Conservation (phyloP, 495 filamentous ascomycete species). For the Durotheca rogersii region DNA sequence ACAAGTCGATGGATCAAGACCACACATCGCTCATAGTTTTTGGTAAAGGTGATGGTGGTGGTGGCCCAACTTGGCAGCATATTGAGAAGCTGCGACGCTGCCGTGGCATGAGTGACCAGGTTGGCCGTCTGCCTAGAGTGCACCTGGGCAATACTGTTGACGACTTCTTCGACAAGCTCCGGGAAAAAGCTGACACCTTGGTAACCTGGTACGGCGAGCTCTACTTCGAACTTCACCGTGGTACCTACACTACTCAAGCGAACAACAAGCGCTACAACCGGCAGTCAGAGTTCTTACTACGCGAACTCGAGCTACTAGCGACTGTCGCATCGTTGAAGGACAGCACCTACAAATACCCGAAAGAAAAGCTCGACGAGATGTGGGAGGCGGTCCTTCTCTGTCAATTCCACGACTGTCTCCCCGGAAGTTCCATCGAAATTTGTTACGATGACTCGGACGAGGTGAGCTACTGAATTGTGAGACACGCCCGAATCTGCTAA, state of each 20-base stretch:
- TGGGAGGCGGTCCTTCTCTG: conserved; percentile 87
- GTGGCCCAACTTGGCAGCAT: conserved; percentile 90
- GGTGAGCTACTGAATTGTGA: conserved; percentile 42
- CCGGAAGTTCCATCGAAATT: conserved; percentile 96
- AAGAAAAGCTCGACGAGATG: conserved; percentile 85
- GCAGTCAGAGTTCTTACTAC: conserved; percentile 76
- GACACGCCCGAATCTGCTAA: conserved; percentile 5
- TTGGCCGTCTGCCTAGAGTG: conserved; percentile 79
- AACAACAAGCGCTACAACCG: conserved; percentile 97
- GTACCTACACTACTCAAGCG: conserved; percentile 94
- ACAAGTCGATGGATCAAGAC: conserved; percentile 93
- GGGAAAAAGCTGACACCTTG: conserved; percentile 74
- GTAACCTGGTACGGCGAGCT: conserved; percentile 98
- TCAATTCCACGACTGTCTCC: conserved; percentile 96
- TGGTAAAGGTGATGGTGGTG: conserved; percentile 94
- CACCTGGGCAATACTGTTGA: conserved; percentile 93
- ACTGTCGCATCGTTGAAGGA: conserved; percentile 75
- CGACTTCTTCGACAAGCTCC: conserved; percentile 85
- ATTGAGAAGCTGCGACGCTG: conserved; percentile 94
- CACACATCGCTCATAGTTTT: conserved; percentile 85
- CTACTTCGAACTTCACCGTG: conserved; percentile 95
- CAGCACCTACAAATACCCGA: conserved; percentile 82
- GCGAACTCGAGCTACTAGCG: conserved; percentile 85
- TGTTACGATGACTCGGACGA: conserved; percentile 91
- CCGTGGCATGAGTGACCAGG: conserved; percentile 86